These are phyloP conservation scores for Eleusine coracana DNA, from an alignment of 176 grass and related monocot genomes.

Conservation along the genomic window DNA sequence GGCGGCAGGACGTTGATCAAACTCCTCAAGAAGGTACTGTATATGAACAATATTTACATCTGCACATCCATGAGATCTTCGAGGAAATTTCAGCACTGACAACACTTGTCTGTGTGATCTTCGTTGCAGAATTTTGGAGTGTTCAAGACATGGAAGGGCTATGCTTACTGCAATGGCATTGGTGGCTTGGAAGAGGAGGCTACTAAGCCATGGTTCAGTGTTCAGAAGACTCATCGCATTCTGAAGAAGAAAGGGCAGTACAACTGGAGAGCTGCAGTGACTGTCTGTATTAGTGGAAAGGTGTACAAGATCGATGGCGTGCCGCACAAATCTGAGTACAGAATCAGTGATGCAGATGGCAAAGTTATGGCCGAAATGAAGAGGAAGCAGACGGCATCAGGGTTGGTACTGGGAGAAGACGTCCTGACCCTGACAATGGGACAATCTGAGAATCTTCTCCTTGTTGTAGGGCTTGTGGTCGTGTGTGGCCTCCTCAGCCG, in stretches of 20 bases:
- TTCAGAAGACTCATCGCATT: slow-evolving; percentile 32
- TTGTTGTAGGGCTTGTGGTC: slow-evolving; percentile 62
- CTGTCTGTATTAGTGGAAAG: slow-evolving; percentile 16
- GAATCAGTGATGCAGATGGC: slow-evolving; percentile 8
- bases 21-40: slow-evolving; percentile 61
- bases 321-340: slow-evolving; percentile 50
- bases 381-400: slow-evolving; percentile 60
- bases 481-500: slow-evolving; percentile 61
- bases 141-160: slow-evolving; percentile 46
- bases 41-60: not conserved
- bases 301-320: slow-evolving; percentile 37
- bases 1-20: slow-evolving; percentile 59
- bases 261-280: slow-evolving; percentile 4
- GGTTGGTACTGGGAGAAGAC: slow-evolving; percentile 66
- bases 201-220: slow-evolving; percentile 62
- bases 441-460: slow-evolving; percentile 41
- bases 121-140: slow-evolving; percentile 42
- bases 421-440: slow-evolving; percentile 62
- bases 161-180: not conserved
- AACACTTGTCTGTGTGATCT: not conserved
- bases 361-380: slow-evolving; percentile 30
- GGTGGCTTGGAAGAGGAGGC: slow-evolving; percentile 8
- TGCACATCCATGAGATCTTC: not conserved
- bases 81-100: not conserved
- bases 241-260: slow-evolving; percentile 33